Conservation (phyloP, 768 basidiomycete genomes). For the Trametes cinnabarina region DNA sequence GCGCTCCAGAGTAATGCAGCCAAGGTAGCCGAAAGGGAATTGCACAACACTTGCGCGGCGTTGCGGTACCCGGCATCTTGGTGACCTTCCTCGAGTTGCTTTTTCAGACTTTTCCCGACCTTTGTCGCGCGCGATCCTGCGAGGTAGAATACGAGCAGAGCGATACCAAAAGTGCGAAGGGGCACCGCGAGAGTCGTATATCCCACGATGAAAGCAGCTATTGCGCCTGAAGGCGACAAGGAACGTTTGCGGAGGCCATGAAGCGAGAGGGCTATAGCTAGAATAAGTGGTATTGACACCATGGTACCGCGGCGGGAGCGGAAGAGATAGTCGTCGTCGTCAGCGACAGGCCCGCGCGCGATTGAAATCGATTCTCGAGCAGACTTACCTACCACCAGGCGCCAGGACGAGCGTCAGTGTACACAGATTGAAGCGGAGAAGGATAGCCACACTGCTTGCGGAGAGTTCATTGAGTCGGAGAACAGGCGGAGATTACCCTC, state of each 20-base stretch:
- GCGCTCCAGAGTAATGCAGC: constrained; percentile 66
- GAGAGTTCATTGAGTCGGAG: too few relatives aligned
- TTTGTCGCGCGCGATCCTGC: constrained; percentile 83
- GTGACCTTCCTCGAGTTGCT: constrained; percentile 74
- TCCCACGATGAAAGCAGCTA: constrained; percentile 75
- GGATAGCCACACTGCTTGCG: too few relatives aligned
- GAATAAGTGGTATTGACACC: constrained; percentile 24
- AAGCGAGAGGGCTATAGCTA: constrained; percentile 53
- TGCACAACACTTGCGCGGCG: constrained; percentile 81
- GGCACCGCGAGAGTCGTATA: constrained; percentile 69
- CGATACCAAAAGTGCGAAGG: constrained; percentile 59
- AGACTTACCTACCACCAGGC: not conserved
- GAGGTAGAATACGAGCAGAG: constrained; percentile 77
- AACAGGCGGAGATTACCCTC: too few relatives aligned
- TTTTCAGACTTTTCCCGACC: constrained; percentile 75
- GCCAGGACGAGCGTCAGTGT: not conserved
- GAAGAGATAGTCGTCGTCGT: not conserved
- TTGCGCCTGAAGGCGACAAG: constrained; percentile 72
- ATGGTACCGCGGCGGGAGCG: not conserved
- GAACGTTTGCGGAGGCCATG: constrained; percentile 77
- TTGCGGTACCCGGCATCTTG: constrained; percentile 71
- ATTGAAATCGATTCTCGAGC: too few relatives aligned
- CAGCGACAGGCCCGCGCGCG: too few relatives aligned
- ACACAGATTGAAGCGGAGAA: not conserved
- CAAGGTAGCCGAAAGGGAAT: constrained; percentile 63